Conservation (phyloP, 495 filamentous ascomycete species). For the Lepidopterella palustris region DNA sequence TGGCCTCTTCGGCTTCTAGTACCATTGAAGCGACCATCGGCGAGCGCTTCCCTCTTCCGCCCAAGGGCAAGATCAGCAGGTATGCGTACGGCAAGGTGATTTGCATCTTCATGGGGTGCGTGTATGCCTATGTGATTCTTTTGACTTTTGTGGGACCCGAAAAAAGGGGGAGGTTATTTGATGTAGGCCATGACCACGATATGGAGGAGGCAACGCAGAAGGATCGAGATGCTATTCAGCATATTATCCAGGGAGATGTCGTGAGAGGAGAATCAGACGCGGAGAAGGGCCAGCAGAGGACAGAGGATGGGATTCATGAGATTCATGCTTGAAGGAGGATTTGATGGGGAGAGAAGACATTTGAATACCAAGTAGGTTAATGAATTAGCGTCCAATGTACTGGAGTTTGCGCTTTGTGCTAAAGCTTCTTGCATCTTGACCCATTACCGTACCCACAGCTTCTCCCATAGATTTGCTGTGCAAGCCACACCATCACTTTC, state of each 20-base stretch:
- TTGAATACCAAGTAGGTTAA: too few species aligned
- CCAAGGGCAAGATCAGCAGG: slow-evolving; percentile 40
- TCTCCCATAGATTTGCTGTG: too few species aligned
- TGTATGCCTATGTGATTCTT: slow-evolving; percentile 75
- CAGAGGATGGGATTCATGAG: background rate
- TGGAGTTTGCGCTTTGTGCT: too few species aligned
- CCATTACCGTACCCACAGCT: too few species aligned
- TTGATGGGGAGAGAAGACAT: too few species aligned
- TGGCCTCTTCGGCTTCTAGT: slow-evolving; percentile 69
- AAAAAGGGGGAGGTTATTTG: slow-evolving; percentile 58
- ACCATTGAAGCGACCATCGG: slow-evolving; percentile 84
- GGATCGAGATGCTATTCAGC: background rate
- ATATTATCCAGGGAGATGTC: background rate
- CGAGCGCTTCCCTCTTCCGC: slow-evolving; percentile 68
- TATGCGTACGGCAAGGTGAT: slow-evolving; percentile 89
- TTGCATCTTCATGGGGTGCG: slow-evolving; percentile 88
- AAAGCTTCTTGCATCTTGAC: too few species aligned
- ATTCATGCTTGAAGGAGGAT: too few species aligned
- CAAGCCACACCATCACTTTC: too few species aligned
- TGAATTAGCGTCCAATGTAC: too few species aligned
- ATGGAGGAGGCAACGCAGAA: slow-evolving; percentile 44
- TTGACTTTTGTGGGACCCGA: slow-evolving; percentile 74
- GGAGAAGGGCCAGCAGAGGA: slow-evolving; percentile 11
- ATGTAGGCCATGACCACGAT: slow-evolving; percentile 60
- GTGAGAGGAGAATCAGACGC: background rate